Conservation (phyloP, 1,284 basidiomycete genomes). For the Athelia sp. region DNA sequence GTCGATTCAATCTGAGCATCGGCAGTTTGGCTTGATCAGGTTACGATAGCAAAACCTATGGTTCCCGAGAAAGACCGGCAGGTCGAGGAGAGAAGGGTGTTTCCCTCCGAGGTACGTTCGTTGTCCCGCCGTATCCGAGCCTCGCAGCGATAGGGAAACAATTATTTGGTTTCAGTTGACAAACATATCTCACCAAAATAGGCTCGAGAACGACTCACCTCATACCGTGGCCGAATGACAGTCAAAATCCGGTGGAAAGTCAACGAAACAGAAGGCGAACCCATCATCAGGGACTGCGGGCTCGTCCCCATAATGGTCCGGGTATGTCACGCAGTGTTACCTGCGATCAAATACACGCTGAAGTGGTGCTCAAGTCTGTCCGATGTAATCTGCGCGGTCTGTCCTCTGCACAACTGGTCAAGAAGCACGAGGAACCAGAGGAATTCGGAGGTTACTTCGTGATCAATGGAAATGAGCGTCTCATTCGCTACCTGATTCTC, state of each 20-base stretch:
- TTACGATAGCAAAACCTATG: constrained; percentile 83
- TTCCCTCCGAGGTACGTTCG: constrained; percentile 77
- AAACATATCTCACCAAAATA: constrained; percentile 24
- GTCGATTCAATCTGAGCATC: constrained; percentile 4
- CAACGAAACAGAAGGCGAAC: constrained; percentile 64
- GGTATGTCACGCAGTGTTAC: constrained; percentile 43
- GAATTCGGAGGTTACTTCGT: constrained; percentile 99
- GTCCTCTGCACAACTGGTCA: constrained; percentile 84
- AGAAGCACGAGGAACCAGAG: constrained; percentile 92
- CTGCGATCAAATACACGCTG: constrained; percentile 2
- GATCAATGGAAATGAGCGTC: constrained; percentile 98
- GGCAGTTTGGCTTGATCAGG: constrained; percentile 87
- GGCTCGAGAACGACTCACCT: constrained; percentile 89
- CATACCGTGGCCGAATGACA: constrained; percentile 91
- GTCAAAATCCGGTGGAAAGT: constrained; percentile 88
- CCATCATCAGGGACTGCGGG: constrained; percentile 85
- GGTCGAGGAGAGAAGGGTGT: constrained; percentile 76
- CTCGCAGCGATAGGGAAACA: too few species aligned
- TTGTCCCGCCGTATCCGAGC: background rate
- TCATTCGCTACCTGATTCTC: constrained; percentile 95
- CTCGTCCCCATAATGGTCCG: constrained; percentile 95
- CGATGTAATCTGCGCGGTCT: constrained; percentile 88
- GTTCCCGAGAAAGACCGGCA: constrained; percentile 81
- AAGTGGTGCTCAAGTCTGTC: constrained; percentile 58
- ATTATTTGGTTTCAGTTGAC: background rate